Conservation (phyloP, 345 rosid genomes). For the Syzygium jambos region DNA sequence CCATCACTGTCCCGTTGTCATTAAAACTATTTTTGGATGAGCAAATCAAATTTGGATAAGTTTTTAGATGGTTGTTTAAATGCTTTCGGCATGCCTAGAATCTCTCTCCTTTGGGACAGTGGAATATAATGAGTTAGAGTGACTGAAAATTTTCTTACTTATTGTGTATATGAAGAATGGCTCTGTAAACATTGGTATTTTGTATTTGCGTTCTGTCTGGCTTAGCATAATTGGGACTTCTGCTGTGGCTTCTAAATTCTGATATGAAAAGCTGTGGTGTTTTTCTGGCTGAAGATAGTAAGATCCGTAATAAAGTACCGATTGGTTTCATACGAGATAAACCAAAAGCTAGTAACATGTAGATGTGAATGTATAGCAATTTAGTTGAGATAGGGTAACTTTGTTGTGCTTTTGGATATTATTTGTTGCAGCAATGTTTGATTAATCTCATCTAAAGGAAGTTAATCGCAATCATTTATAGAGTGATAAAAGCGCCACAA, state of each 20-base stretch:
- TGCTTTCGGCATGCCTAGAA: background rate
- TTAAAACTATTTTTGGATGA: too few species aligned
- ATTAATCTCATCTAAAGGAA: background rate
- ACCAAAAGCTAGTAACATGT: background rate
- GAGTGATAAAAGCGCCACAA: background rate
- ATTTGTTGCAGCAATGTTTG: background rate
- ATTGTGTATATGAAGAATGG: background rate
- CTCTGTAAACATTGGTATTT: background rate
- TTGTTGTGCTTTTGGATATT: background rate
- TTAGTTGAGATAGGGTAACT: background rate
- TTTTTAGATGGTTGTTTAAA: background rate
- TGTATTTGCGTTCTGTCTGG: background rate
- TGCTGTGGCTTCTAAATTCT: background rate
- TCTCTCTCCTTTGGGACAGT: background rate
- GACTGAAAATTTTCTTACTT: background rate
- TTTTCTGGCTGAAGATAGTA: background rate
- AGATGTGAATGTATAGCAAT: background rate
- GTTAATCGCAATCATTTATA: background rate
- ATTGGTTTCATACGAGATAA: background rate
- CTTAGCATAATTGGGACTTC: background rate
- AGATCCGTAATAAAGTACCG: background rate
- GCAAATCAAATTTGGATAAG: too few species aligned
- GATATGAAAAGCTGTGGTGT: background rate
- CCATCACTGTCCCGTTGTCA: too few species aligned
- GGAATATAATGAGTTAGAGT: background rate